These are phyloP conservation scores for Kitagawia praeruptora DNA, from an alignment of 129 eudicot species.

Conservation along the genomic window DNA sequence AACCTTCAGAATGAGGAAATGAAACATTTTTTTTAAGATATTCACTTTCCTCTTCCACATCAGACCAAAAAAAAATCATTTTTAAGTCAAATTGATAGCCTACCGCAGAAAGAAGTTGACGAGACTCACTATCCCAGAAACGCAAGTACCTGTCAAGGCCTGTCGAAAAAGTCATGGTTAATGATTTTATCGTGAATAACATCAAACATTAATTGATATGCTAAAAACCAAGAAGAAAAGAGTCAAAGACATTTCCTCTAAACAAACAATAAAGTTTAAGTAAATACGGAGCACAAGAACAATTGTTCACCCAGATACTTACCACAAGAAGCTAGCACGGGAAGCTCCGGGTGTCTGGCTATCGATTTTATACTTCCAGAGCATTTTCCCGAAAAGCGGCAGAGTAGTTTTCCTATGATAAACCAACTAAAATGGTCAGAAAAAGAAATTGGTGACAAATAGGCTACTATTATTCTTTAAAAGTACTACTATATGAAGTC, in stretches of 20 bases:
- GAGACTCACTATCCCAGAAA: constrained; percentile 75
- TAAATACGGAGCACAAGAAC: neutral
- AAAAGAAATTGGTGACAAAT: neutral
- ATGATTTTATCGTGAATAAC: neutral
- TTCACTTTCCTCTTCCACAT: neutral
- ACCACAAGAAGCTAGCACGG: constrained; percentile 98
- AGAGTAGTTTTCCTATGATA: constrained; percentile 64
- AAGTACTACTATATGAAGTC: neutral
- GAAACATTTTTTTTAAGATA: neutral
- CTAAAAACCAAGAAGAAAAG: neutral
- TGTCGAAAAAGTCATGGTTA: constrained; percentile 16
- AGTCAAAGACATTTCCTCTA: neutral
- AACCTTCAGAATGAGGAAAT: neutral
- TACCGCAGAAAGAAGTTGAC: constrained; percentile 98
- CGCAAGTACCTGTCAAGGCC: constrained; percentile 94
- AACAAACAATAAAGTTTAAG: neutral
- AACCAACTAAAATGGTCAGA: neutral
- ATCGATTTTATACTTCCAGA: constrained; percentile 95
- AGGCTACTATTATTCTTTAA: neutral
- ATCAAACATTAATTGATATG: neutral
- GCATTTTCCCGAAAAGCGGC: constrained; percentile 92
- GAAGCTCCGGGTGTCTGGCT: constrained; percentile 71
- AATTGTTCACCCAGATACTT: constrained; percentile 18
- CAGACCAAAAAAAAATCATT: neutral
- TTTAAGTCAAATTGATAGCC: constrained; percentile 15